These are phyloP conservation scores for Amaranthus hypochondriacus DNA, from an alignment of 148 eudicot species.

Conservation along the genomic window DNA sequence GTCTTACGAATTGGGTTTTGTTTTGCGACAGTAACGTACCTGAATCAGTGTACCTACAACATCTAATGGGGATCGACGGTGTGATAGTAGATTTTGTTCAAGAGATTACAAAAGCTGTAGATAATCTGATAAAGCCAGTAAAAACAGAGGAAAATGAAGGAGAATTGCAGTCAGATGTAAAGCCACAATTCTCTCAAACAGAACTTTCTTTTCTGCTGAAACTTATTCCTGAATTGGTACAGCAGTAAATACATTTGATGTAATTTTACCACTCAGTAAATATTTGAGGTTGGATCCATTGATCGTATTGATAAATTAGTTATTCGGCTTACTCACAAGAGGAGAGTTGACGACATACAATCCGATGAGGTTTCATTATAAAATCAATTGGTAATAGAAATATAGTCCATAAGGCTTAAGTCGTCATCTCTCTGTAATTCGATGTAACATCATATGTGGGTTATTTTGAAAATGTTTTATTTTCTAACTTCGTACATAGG, in stretches of 20 bases:
- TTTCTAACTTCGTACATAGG: slow-evolving; percentile 13
- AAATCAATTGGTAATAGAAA: too few relatives aligned
- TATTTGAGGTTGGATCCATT: slow-evolving; percentile 5
- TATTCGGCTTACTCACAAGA: too few relatives aligned
- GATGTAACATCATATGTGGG: too few relatives aligned
- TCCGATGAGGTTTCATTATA: too few relatives aligned
- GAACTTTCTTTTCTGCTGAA: slow-evolving; percentile 50
- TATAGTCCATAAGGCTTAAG: too few relatives aligned
- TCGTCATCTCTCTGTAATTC: too few relatives aligned
- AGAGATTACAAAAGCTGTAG: slow-evolving; percentile 28
- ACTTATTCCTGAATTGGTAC: slow-evolving; percentile 47
- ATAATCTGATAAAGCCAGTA: slow-evolving; percentile 26
- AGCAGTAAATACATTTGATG: slow-evolving; percentile 18
- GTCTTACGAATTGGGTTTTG: not conserved
- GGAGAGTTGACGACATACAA: too few relatives aligned
- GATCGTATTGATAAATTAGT: not conserved
- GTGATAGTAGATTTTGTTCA: slow-evolving; percentile 36
- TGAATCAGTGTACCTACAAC: slow-evolving; percentile 36
- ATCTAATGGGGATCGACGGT: slow-evolving; percentile 37
- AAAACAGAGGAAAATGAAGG: not conserved
- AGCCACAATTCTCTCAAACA: slow-evolving; percentile 39
- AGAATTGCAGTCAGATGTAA: slow-evolving; percentile 8
- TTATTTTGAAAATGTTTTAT: not conserved
- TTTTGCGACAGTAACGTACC: slow-evolving; percentile 26
- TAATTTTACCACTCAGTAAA: not conserved